Evolutionary conservation across 2,329 filamentous ascomycete species (phyloP).

Genomic region (Talaromyces albobiverticillius): DNA sequence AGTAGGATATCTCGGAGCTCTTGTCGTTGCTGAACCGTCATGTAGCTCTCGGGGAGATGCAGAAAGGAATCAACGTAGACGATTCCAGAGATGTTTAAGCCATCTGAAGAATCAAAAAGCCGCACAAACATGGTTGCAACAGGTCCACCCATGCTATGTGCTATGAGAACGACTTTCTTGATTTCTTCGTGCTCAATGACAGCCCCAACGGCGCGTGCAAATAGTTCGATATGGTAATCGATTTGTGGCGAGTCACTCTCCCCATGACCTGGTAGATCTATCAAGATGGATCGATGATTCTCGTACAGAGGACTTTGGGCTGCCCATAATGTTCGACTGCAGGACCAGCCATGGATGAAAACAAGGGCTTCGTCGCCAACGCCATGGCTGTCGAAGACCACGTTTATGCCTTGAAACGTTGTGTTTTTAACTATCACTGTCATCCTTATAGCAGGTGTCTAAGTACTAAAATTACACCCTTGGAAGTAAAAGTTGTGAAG

Average conservation of each 20-base stretch:
- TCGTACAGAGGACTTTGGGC: neutral
- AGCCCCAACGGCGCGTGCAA: neutral
- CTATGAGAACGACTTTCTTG: neutral
- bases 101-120: neutral
- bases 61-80: neutral
- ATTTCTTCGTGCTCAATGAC: neutral
- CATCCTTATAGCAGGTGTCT: too few species aligned
- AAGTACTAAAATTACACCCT: too few species aligned
- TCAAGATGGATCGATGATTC: conserved; percentile 1
- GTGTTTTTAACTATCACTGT: too few species aligned
- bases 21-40: neutral
- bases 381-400: neutral
- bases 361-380: neutral
- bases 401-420: neutral
- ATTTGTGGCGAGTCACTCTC: neutral
- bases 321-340: neutral
- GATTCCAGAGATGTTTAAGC: neutral
- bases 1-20: neutral
- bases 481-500: too few species aligned
- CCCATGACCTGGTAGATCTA: neutral
- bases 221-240: neutral
- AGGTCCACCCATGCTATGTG: neutral
- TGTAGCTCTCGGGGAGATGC: neutral
- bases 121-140: neutral
- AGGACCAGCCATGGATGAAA: neutral